Evolutionary conservation across 345 rosid genomes (phyloP).

Genomic region (Limnanthes douglasii): DNA sequence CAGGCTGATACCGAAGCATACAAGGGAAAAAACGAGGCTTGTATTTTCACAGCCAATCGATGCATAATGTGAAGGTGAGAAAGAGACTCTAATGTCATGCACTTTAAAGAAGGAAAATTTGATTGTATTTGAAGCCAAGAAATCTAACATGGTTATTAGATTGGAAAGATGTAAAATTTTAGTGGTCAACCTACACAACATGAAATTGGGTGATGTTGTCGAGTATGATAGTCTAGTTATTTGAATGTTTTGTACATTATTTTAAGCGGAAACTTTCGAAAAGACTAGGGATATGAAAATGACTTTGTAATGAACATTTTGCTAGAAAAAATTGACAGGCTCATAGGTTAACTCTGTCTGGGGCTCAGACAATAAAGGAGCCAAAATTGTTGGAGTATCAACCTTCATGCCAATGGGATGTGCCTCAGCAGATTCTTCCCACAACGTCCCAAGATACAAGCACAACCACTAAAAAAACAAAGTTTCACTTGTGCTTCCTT

Average conservation of each 20-base stretch:
- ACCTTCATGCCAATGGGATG: slow-evolving; percentile 54
- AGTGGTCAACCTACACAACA: slow-evolving; percentile 8
- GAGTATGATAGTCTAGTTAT: neutral
- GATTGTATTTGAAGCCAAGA: slow-evolving; percentile 4
- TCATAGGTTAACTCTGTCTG: slow-evolving; percentile 95
- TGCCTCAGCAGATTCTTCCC: slow-evolving; percentile 87
- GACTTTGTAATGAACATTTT: slow-evolving; percentile 8
- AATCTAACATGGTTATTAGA: slow-evolving; percentile 1
- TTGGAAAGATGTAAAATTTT: slow-evolving; percentile 6
- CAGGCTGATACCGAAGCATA: slow-evolving; percentile 37
- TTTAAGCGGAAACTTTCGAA: slow-evolving; percentile 7
- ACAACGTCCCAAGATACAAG: slow-evolving; percentile 82
- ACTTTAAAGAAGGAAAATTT: no score
- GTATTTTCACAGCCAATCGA: slow-evolving; percentile 14
- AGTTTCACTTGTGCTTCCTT: slow-evolving; percentile 58
- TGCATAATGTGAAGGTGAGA: slow-evolving; percentile 8
- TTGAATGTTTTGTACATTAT: slow-evolving; percentile 15
- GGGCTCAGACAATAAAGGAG: slow-evolving; percentile 50
- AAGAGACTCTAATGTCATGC: neutral
- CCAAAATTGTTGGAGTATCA: slow-evolving; percentile 50
- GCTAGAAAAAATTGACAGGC: no score
- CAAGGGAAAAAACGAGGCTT: slow-evolving; percentile 18
- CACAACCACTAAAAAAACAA: slow-evolving; percentile 90
- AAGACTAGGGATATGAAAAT: slow-evolving; percentile 14
- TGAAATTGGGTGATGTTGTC: slow-evolving; percentile 6